Base-by-base conservation (phyloP, 1,284 basidiomycete species). In the Dichomitus squalens region DNA sequence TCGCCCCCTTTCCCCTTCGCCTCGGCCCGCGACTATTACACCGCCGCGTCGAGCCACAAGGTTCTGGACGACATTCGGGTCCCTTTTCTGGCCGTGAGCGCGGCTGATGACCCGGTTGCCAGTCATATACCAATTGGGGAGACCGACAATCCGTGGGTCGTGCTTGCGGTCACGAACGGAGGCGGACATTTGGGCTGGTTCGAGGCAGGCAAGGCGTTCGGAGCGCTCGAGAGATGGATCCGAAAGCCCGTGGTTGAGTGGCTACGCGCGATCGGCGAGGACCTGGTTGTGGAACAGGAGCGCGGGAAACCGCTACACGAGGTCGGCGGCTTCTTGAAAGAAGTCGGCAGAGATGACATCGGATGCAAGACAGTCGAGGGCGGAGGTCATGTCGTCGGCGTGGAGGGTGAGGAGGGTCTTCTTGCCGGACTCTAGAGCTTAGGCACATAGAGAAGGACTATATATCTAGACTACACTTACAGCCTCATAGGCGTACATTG, bases 101-200 rank as follows among this genome's bases (percentile, higher is more conserved):
- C 96, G 1, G 84, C 85, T 38, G 96, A 99, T 73, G 96, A 99
- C 74, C 97, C 97, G 2, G 86, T 98, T 23, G 88, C 87, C 56
- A 82, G 75, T 53, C 79, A 82, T 55, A 75, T 88, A 40, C 91
- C 86, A 3, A 77, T 81, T 61, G 78, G 87, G 58, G 78, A 82
- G 7, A 76, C 80, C 55, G 79, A 77, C 11, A 91, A 88, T 58
- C 75, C 77, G 1, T 85, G 86, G 70, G 84, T 94, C 11, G 82
- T 87, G 9, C 83, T 92, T 68, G 89, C 81, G 12, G 75, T 92
- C 53, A 96, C 96, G 0, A 76, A 80, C 34, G 80, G 82, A 16
- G 96, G 97, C 1, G 97, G 97, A 0, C 96, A 99, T 75, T 79
- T 99, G 16, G 96, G 96, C 31, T 98, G 94, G 96, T 98, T 96